These are phyloP conservation scores for Fusarium globosum DNA, from an alignment of 2,329 filamentous ascomycete species.

Conservation along the genomic window DNA sequence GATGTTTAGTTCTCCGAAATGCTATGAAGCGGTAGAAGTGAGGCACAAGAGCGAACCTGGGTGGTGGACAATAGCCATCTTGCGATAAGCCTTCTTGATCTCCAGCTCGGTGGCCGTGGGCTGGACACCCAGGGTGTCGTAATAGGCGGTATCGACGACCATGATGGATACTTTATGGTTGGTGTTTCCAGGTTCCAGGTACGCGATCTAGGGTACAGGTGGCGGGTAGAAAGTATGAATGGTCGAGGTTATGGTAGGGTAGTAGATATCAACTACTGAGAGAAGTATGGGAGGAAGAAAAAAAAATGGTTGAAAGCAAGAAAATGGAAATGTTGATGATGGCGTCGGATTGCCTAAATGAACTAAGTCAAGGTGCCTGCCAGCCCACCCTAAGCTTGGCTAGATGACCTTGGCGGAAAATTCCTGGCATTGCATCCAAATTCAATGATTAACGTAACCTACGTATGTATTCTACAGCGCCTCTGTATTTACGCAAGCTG, in stretches of 20 bases:
- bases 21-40: not conserved
- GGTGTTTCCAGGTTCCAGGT: constrained; percentile 23
- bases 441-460: not conserved
- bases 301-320: constrained; percentile 19
- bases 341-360: constrained; percentile 42
- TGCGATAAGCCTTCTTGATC: constrained; percentile 97
- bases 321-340: constrained; percentile 38
- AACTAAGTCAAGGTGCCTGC: constrained; percentile 6
- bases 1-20: constrained; percentile 6
- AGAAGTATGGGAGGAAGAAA: not conserved
- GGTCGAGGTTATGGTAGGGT: not conserved
- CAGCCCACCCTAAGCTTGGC: constrained; percentile 13
- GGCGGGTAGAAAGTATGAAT: not conserved
- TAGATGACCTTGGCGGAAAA: constrained; percentile 32
- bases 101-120: constrained; percentile 89
- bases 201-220: constrained; percentile 9
- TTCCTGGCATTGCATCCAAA: constrained; percentile 4
- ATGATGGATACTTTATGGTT: constrained; percentile 59
- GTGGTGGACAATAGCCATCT: constrained; percentile 92
- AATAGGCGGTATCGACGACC: constrained; percentile 91
- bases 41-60: constrained; percentile 67
- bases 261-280: constrained; percentile 11
- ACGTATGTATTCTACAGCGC: not conserved
- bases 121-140: constrained; percentile 86
- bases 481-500: not conserved